A percentile compares a stretch with the other conserved stretches of the same genome.
phyloP scores from a whole-genome alignment of 2,329 filamentous ascomycete genomes.

The Aspergillus fijiensis region DNA sequence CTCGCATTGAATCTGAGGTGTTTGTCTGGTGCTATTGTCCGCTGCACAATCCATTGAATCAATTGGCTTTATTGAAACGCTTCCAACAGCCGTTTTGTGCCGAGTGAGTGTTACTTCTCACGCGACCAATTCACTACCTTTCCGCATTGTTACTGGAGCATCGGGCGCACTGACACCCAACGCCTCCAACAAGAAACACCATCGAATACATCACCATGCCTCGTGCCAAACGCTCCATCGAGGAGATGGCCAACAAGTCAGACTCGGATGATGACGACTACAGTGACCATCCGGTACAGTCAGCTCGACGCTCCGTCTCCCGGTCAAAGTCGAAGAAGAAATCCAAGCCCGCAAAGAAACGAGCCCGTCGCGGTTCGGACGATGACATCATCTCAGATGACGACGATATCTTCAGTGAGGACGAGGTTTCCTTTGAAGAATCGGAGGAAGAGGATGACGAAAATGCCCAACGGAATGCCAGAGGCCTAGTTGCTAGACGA shows the following conservation, averaged over 20 bases:
- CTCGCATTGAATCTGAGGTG: constrained; percentile 11
- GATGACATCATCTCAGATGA: constrained; percentile 42
- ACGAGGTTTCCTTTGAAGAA: constrained; percentile 46
- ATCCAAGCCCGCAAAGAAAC: constrained; percentile 35
- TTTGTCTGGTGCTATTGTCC: constrained; percentile 14
- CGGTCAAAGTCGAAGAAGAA: constrained; percentile 37
- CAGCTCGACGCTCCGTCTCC: constrained; percentile 28
- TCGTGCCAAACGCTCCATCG: constrained; percentile 42
- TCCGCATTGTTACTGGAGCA: background rate
- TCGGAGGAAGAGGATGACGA: constrained; percentile 46
- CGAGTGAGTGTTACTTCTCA: background rate
- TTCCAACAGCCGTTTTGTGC: background rate
- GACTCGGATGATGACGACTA: constrained; percentile 49
- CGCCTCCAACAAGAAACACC: background rate
- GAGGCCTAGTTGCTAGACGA: constrained; percentile 56
- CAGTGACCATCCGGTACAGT: constrained; percentile 35
- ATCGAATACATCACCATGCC: constrained; percentile 29
- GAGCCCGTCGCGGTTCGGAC: constrained; percentile 49
- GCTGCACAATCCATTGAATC: background rate
- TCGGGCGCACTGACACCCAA: constrained; percentile 5
- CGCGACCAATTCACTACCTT: background rate
- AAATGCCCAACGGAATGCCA: constrained; percentile 54
- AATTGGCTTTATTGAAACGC: background rate
- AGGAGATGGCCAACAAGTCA: constrained; percentile 45
- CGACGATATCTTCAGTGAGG: constrained; percentile 37